A percentile compares a stretch with the other conserved stretches of the same genome.
phyloP scores from a whole-genome alignment of 2,329 filamentous ascomycete genomes.

The Penicillium sp. region DNA sequence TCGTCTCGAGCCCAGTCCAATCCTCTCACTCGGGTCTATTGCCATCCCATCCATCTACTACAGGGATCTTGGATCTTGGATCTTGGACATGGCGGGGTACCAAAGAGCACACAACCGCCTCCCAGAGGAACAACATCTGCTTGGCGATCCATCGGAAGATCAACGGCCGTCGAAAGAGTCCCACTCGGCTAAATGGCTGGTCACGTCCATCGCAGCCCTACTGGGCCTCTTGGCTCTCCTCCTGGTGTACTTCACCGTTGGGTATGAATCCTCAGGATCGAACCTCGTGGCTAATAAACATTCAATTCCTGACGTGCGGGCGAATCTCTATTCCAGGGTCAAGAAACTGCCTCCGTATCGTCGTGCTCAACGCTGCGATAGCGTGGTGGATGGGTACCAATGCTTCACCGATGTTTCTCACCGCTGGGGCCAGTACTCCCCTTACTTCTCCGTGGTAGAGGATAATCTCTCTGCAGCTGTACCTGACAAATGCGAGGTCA shows the following conservation, averaged over 20 bases:
- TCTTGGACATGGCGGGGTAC: conserved; percentile 7
- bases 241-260: conserved; percentile 9
- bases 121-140: conserved; percentile 13
- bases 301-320: conserved; percentile 4
- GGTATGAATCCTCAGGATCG: conserved; percentile 13
- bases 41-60: background rate
- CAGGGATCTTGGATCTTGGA: too few relatives aligned
- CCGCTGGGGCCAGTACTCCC: conserved; percentile 86
- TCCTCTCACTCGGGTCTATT: background rate
- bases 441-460: conserved; percentile 70
- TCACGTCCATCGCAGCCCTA: conserved; percentile 6
- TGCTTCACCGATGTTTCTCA: conserved; percentile 67
- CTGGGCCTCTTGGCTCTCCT: conserved; percentile 10
- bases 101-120: conserved; percentile 1
- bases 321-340: conserved; percentile 9
- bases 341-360: background rate
- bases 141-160: background rate
- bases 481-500: conserved; percentile 72
- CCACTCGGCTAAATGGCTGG: background rate
- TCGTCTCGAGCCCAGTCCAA: too few relatives aligned
- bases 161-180: background rate
- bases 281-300: background rate
- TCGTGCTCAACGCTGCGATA: conserved; percentile 52
- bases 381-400: conserved; percentile 61
- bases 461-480: conserved; percentile 63